Evolutionary conservation across 106 monocot species (phyloP).

Genomic region (Triglochin maritima): DNA sequence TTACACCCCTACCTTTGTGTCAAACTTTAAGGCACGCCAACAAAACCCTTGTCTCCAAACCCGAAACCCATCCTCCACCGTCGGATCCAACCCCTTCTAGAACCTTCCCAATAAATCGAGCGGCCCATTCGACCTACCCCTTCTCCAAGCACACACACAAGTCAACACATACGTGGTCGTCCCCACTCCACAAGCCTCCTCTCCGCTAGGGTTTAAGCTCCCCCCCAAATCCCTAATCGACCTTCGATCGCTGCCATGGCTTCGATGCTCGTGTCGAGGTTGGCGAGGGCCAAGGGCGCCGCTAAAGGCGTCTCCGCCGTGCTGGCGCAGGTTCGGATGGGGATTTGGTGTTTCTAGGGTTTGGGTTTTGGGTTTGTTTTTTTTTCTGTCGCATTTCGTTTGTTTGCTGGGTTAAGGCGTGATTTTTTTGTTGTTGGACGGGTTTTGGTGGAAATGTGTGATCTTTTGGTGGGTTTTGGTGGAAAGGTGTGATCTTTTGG

Average conservation of each 20-base stretch:
- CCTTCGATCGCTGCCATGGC: constrained; percentile 21
- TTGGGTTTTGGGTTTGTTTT: no score
- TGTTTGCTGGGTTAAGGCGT: no score
- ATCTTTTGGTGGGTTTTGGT: no score
- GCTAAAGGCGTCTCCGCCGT: constrained; percentile 13
- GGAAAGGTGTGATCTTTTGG: no score
- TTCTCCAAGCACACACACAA: background rate
- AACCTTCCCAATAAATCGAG: background rate
- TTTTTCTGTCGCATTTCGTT: no score
- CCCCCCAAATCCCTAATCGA: background rate
- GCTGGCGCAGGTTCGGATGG: constrained; percentile 17
- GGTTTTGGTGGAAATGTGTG: no score
- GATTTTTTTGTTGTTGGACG: no score
- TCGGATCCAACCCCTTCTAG: background rate
- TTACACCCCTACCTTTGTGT: no score
- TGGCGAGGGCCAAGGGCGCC: constrained; percentile 29
- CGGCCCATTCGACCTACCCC: background rate
- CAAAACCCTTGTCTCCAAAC: no score
- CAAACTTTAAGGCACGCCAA: no score
- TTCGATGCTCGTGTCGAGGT: constrained; percentile 28
- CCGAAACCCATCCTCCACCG: background rate
- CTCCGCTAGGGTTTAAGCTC: background rate
- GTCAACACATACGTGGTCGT: background rate
- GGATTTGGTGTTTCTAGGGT: no score
- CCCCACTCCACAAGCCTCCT: background rate